Percentiles rank a stretch among this genome's conserved stretches.
phyloP scores from a whole-genome alignment of 305 asterid species.

The Fraxinus xanthoxyloides region DNA sequence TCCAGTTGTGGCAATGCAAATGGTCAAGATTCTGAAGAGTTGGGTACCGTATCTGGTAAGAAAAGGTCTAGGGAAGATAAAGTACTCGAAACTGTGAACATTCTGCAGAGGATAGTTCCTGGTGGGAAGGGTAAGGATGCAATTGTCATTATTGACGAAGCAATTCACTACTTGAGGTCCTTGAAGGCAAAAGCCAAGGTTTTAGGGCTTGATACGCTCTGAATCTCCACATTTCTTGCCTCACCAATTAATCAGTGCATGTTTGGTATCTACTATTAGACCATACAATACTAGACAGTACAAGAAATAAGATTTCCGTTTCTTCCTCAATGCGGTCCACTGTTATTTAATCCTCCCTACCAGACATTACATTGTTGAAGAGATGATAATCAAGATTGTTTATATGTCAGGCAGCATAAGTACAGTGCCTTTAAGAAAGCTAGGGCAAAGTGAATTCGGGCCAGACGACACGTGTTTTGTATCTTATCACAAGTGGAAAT shows the following conservation, averaged over 20 bases:
- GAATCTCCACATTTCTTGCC: slow-evolving; percentile 6
- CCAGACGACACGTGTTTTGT: not conserved
- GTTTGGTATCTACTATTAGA: not conserved
- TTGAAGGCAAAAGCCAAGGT: slow-evolving; percentile 41
- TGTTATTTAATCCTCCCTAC: not conserved
- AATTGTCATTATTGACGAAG: slow-evolving; percentile 39
- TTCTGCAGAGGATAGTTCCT: slow-evolving; percentile 41
- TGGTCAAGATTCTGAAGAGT: slow-evolving; percentile 17
- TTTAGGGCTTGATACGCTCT: slow-evolving; percentile 40
- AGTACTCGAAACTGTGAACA: slow-evolving; percentile 34
- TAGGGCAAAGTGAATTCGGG: not conserved
- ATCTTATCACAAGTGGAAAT: not conserved
- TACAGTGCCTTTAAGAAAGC: not conserved
- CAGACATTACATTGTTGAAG: not conserved
- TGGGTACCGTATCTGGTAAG: slow-evolving; percentile 20
- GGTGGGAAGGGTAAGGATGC: slow-evolving; percentile 43
- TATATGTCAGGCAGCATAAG: not conserved
- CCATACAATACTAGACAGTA: not conserved
- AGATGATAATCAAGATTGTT: not conserved
- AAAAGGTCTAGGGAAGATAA: slow-evolving; percentile 38
- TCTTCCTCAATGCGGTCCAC: not conserved
- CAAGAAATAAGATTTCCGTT: not conserved
- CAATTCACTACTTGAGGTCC: slow-evolving; percentile 43
- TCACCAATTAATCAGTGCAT: not conserved
- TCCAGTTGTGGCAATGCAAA: slow-evolving; percentile 34